Evolutionary conservation across 2,329 filamentous ascomycete genomes (phyloP).

Genomic region (Trichophaea hybrida): DNA sequence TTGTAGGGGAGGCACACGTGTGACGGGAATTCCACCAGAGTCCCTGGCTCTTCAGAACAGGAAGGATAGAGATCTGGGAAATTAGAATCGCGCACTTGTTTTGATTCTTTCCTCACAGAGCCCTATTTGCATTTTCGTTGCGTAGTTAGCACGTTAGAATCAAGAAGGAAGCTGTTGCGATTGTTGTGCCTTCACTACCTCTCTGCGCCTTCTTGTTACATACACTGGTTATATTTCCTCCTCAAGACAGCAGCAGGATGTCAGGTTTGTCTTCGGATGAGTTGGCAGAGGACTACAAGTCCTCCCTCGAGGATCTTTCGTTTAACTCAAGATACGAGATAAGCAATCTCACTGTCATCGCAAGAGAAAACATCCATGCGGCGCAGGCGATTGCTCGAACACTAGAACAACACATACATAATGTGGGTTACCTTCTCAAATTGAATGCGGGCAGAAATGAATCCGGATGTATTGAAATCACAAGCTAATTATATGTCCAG

Average conservation of each 20-base stretch:
- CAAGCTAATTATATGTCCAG: conserved; percentile 39
- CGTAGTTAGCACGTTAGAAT: conserved; percentile 2
- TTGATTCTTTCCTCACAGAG: conserved; percentile 2
- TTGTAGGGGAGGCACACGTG: background rate
- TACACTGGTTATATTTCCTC: background rate
- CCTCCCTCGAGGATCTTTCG: conserved; percentile 80
- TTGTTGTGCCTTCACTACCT: conserved; percentile 3
- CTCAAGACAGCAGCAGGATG: background rate
- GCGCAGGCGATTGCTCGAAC: conserved; percentile 83
- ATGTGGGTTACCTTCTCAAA: conserved; percentile 50
- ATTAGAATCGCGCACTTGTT: background rate
- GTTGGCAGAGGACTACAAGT: conserved; percentile 88
- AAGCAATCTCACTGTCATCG: conserved; percentile 91
- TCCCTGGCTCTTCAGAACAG: background rate
- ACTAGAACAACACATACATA: conserved; percentile 82
- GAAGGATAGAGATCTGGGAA: background rate
- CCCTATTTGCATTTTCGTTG: conserved; percentile 1
- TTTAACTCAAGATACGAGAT: conserved; percentile 90
- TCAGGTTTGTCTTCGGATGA: conserved; percentile 47
- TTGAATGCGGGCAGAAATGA: background rate
- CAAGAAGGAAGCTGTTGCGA: conserved; percentile 5
- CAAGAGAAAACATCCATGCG: conserved; percentile 92
- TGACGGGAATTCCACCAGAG: background rate
- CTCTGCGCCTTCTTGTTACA: conserved; percentile 2
- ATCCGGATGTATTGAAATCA: conserved; percentile 26